Evolutionary conservation across 2,329 filamentous ascomycete genomes (phyloP), one percentile per base, ranked within the genome.

Genomic region (Gyromitra esculenta): DNA sequence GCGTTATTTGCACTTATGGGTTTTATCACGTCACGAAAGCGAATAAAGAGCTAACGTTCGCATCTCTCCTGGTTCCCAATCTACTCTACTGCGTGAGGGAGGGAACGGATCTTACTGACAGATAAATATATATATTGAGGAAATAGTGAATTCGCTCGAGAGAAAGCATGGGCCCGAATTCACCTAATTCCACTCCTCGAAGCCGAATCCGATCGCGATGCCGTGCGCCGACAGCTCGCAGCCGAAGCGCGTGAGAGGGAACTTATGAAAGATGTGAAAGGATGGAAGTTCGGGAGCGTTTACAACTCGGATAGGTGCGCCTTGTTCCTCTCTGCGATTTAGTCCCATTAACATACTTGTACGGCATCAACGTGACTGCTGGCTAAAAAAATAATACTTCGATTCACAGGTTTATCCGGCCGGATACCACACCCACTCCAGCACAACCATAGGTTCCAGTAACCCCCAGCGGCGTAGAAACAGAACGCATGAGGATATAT

Each of bases 101-200:
- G 43, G 15, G 52, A 35, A 35, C 4, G 15, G 25, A 21, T 31
- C 48, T 59, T 8, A 13, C 65, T 77, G 54, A 75, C 37, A 57
- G n/a, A 15, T 15, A 8, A 18, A 31, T 31, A 31, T 3, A 4
- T 31, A 3, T 62, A 43, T 15, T 45, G 48, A 18, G 9, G n/a
- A 0, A 35, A 74, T 82, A 97, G 94, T 83, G 96, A 99, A 85
- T 91, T 97, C 80, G 92, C 91, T 79, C 93, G 96, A 81, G 96
- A 99, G 83, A 99, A 98, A 88, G 96, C 97, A 89, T 99, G 96
- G 96, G 90, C 93, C 78, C 91, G 96, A 83, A 97, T 99, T 85
- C 90, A 98, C 85, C 88, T 99, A 79, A 96, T 95, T 82, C 96
- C 96, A 75, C 86, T 97, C 79, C 89, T 99, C 79, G 95, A 98